Base-by-base conservation (phyloP, 139 green algal genomes). In the Picochlorum costavermella region DNA sequence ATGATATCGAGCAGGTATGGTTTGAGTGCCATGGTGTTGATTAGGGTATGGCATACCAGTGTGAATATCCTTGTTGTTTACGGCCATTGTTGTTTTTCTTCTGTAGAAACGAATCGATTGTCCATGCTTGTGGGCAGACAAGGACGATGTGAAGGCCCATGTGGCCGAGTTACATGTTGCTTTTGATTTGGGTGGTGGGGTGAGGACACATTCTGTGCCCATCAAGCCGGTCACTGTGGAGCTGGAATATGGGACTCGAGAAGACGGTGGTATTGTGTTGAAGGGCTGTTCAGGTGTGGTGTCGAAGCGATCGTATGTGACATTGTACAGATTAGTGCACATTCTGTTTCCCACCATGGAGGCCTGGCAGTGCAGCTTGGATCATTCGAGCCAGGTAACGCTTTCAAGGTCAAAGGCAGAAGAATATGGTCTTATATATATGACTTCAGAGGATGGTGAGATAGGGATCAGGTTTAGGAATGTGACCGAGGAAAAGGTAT, bases 311-410 rank as follows among this genome's bases (percentile, higher is more conserved):
- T 45, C 4, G 29, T 23, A 76, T 63, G 25, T 56, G 10, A 45
- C 67, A 29, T 46, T 72, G 9, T 72, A 73, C 45, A 33, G 64
- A 20, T 10, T 76, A 12, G 26, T 51, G 20, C 28, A 45, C 20
- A 45, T 56, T 12, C 63, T 76, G 3, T 69, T 76, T 29, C 64
- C 70, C 4, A 63, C 50, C 33, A 57, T 76, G 57, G 46, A 68
- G 6, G 43, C 29, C n/a, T 61, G 68, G 36, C 11, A 73, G 9
- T 12, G 28, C 11, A 50, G 70, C 17, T 55, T 73, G 51, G 23
- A 9, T 9, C 20, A 12, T 46, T 69, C 56, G n/a, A 50, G 33
- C 3, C 28, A 29, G 4, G 53, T 67, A 16, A 53, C 46, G 17
- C 16, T 5, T 6, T 20, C 16, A 23, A 53, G 20, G 46, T 23